Conservation (phyloP, 106 monocot species). For the Gastrodia elata region DNA sequence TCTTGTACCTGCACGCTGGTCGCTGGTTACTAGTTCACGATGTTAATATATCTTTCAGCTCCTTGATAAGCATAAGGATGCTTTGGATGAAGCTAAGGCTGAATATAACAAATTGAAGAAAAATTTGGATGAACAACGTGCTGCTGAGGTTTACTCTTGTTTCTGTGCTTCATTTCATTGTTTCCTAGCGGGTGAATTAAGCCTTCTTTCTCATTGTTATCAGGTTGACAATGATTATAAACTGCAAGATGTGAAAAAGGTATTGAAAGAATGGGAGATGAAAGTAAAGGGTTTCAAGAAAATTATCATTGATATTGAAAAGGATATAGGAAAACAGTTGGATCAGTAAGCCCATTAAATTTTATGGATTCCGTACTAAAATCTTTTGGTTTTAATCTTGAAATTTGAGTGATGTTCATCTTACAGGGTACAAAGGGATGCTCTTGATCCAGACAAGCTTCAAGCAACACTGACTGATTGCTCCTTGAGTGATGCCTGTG, state of each 20-base stretch:
- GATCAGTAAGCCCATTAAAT: conserved; percentile 52
- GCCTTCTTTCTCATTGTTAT: background rate
- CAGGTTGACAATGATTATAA: conserved; percentile 83
- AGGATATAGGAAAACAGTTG: conserved; percentile 55
- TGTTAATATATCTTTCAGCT: conserved; percentile 34
- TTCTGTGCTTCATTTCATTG: background rate
- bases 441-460: conserved; percentile 79
- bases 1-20: background rate
- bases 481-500: conserved; percentile 35
- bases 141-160: conserved; percentile 54
- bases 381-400: conserved; percentile 1
- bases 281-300: conserved; percentile 69
- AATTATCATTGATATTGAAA: conserved; percentile 62
- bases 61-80: conserved; percentile 73
- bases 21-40: background rate
- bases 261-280: conserved; percentile 67
- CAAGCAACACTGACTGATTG: conserved; percentile 42
- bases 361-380: background rate
- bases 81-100: conserved; percentile 54
- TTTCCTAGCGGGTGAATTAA: conserved; percentile 5
- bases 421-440: conserved; percentile 78
- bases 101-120: conserved; percentile 76
- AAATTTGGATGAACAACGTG: conserved; percentile 63
- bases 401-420: conserved; percentile 2
- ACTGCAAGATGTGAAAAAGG: conserved; percentile 71